Conservation (phyloP, 768 basidiomycete species). For the Chalciporus piperatus region DNA sequence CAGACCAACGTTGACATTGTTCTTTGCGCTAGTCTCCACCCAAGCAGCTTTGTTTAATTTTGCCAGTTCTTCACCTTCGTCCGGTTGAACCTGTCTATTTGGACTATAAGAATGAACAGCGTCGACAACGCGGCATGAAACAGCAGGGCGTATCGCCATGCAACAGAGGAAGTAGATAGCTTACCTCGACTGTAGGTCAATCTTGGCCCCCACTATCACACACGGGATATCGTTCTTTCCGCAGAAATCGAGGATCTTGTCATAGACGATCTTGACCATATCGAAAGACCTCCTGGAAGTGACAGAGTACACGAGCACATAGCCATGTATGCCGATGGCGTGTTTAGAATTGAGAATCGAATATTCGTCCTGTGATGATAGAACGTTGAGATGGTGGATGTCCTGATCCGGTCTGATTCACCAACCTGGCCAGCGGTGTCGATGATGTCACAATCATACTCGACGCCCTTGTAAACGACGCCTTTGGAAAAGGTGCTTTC, state of each 20-base stretch:
- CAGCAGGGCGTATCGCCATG: slow-evolving; percentile 9
- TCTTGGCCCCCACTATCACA: slow-evolving; percentile 92
- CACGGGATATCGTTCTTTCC: slow-evolving; percentile 84
- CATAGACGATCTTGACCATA: slow-evolving; percentile 90
- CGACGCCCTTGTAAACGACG: slow-evolving; percentile 82
- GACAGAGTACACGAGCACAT: slow-evolving; percentile 94
- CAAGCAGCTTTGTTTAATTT: slow-evolving; percentile 70
- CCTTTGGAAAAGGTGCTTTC: slow-evolving; percentile 85
- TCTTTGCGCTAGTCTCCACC: slow-evolving; percentile 88
- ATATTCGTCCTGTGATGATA: slow-evolving; percentile 77
- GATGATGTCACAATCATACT: slow-evolving; percentile 96
- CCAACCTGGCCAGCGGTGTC: slow-evolving; percentile 96
- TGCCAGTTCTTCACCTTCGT: slow-evolving; percentile 77
- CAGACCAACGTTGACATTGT: slow-evolving; percentile 85
- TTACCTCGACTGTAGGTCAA: slow-evolving; percentile 75
- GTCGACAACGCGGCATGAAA: slow-evolving; percentile 11
- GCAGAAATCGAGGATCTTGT: slow-evolving; percentile 89
- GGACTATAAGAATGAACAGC: slow-evolving; percentile 32
- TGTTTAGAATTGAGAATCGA: slow-evolving; percentile 91
- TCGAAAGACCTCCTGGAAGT: slow-evolving; percentile 87
- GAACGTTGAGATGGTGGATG: slow-evolving; percentile 4
- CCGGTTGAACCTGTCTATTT: slow-evolving; percentile 65
- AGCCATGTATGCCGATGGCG: slow-evolving; percentile 96
- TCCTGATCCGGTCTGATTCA: slow-evolving; percentile 4
- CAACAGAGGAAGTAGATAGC: slow-evolving; percentile 25